A percentile compares a stretch with the other conserved stretches of the same genome.
These are phyloP conservation scores for Zymoseptoria brevis DNA, from an alignment of 2,329 filamentous ascomycete species.

Conservation along the genomic window DNA sequence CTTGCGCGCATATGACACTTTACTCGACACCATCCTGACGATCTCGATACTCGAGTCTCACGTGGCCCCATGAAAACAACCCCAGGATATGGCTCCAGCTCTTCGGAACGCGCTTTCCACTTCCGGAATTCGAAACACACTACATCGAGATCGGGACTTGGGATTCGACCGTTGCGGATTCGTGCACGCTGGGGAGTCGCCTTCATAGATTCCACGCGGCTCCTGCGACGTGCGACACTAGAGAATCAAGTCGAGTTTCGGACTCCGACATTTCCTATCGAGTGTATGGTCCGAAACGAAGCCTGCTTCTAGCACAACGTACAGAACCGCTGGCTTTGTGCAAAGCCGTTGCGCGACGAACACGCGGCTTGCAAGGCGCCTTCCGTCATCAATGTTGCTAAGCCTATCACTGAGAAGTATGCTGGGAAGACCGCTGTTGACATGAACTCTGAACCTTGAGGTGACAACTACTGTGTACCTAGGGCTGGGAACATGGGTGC, in stretches of 20 bases:
- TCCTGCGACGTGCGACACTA: not conserved
- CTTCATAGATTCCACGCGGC: not conserved
- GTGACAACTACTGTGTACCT: not conserved
- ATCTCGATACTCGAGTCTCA: not conserved
- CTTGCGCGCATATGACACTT: not conserved
- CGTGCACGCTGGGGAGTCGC: not conserved
- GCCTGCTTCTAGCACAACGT: not conserved
- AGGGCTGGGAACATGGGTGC: not conserved
- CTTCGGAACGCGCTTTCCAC: not conserved
- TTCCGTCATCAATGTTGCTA: not conserved
- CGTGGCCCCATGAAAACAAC: not conserved
- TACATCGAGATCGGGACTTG: not conserved
- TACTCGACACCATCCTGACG: not conserved
- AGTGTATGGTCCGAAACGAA: not conserved
- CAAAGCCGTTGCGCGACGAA: not conserved
- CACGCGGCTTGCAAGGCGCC: not conserved
- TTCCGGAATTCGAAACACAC: not conserved
- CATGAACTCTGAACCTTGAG: not conserved
- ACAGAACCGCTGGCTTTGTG: not conserved
- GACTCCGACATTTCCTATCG: not conserved
- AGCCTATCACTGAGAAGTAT: not conserved
- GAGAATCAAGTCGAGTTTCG: not conserved
- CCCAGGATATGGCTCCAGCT: not conserved
- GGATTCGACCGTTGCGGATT: not conserved
- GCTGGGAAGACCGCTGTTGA: not conserved